Conservation (phyloP, 768 basidiomycete genomes). For the Ramaria sp. region DNA sequence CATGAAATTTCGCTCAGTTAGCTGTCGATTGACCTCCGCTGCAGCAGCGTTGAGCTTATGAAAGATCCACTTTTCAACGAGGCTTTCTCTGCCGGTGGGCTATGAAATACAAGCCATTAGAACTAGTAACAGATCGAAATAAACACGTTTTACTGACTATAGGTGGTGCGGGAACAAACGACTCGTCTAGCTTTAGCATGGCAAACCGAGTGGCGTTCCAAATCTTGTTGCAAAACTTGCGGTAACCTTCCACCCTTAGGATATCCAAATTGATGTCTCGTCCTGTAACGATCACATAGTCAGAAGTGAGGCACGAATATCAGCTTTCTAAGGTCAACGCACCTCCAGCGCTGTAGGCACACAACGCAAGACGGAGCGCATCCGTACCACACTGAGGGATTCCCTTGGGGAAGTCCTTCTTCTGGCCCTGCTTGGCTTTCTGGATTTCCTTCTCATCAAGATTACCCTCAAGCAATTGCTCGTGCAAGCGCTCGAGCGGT, state of each 20-base stretch:
- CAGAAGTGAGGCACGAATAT: not conserved
- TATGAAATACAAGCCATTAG: conserved; percentile 20
- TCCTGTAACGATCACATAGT: conserved; percentile 32
- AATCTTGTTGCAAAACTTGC: conserved; percentile 99
- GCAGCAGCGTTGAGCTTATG: conserved; percentile 86
- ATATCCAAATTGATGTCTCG: conserved; percentile 98
- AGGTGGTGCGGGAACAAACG: conserved; percentile 64
- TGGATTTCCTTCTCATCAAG: conserved; percentile 85
- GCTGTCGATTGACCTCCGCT: conserved; percentile 58
- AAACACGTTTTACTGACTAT: conserved; percentile 41
- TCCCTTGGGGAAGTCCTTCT: conserved; percentile 98
- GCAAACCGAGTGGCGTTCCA: conserved; percentile 99
- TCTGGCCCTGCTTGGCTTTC: conserved; percentile 90
- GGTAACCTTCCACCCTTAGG: conserved; percentile 90
- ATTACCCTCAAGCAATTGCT: conserved; percentile 84
- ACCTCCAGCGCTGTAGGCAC: conserved; percentile 90
- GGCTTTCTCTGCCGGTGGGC: conserved; percentile 83
- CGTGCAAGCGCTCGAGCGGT: conserved; percentile 66
- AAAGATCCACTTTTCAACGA: conserved; percentile 92
- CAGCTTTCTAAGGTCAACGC: conserved; percentile 11
- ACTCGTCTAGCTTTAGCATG: conserved; percentile 89
- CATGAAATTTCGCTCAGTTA: conserved; percentile 87
- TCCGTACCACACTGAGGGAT: conserved; percentile 99
- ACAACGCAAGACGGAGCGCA: conserved; percentile 88
- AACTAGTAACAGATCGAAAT: not conserved